Evolutionary conservation across 805 yeast genomes (phyloP), one percentile per base, ranked within the genome.

Genomic region (Alloascoidea hylecoeti): DNA sequence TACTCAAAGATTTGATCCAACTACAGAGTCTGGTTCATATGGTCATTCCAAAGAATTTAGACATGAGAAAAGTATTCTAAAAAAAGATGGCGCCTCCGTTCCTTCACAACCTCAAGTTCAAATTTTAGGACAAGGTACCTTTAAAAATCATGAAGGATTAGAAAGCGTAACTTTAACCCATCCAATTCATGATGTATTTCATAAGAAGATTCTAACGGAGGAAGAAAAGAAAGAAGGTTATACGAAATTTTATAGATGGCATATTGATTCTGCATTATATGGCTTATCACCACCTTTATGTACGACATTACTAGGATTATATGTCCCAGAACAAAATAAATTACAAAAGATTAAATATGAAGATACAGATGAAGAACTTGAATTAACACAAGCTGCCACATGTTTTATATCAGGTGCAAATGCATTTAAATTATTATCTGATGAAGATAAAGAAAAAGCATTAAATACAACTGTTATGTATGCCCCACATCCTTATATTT

Each of bases 401-500:
- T 86, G 92, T 16, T 85, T 85, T 56, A 82, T 82, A 13, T 75
- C 85, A 34, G 95, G 95, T n/a, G 78, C 75, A 34, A 72, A 65
- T 28, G 94, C 94, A 0, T 85, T 79, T 51, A 73, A 76, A 33
- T 49, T 66, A 16, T 65, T 85, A 39, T 64, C 77, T 5, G 72
- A 66, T 3, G 83, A 78, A 51, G 92, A 84, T 43, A 72, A 84
- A 57, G 62, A 78, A 43, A 67, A 75, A 45, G 95, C 88, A 2
- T 64, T 83, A 42, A 66, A 69, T 51, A 78, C 94, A n/a, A 75
- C 74, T 2, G 89, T 85, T 16, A 83, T 77, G 35, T 85, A 85
- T 55, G 94, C 95, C 14, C 95, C 95, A 32, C 95, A 85, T 55
- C 95, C 95, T 34, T 85, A 84, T 58, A 85, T 85, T 41, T 83